phyloP scores from a whole-genome alignment of 2,329 filamentous ascomycete species.

The Thermomyces lanuginosus region DNA sequence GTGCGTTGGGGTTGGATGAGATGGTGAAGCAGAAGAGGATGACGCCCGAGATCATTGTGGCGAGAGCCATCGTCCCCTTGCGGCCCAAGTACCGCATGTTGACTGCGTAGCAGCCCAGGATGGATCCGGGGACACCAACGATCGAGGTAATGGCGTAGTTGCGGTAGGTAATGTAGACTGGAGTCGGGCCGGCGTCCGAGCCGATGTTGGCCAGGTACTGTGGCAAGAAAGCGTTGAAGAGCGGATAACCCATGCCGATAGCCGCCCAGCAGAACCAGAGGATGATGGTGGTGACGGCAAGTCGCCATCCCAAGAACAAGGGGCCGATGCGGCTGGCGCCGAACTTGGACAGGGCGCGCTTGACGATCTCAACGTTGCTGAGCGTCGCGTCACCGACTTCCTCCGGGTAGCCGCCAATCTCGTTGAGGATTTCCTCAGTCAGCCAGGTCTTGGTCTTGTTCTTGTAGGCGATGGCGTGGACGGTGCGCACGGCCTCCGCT shows the following conservation, averaged over 20 bases:
- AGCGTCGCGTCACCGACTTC: constrained; percentile 25
- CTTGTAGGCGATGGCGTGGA: constrained; percentile 60
- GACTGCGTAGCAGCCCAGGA: constrained; percentile 60
- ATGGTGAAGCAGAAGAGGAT: constrained; percentile 41
- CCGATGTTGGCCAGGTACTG: constrained; percentile 56
- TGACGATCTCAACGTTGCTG: constrained; percentile 34
- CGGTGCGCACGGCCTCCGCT: constrained; percentile 59
- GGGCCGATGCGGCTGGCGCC: constrained; percentile 50
- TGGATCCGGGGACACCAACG: constrained; percentile 58
- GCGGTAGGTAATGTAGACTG: constrained; percentile 42
- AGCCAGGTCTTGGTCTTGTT: constrained; percentile 58
- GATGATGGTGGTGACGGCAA: constrained; percentile 33
- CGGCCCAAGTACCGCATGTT: constrained; percentile 47
- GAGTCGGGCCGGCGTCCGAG: constrained; percentile 14
- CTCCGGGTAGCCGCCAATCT: constrained; percentile 35
- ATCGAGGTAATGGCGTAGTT: constrained; percentile 70
- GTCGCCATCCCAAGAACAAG: constrained; percentile 37
- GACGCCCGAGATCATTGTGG: constrained; percentile 36
- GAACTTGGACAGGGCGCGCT: constrained; percentile 47
- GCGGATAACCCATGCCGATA: constrained; percentile 72
- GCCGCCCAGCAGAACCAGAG: constrained; percentile 69
- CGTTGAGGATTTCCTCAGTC: constrained; percentile 50
- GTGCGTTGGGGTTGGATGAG: constrained; percentile 31
- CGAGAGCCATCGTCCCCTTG: constrained; percentile 39
- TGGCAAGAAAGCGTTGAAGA: constrained; percentile 83